A percentile compares a stretch with the other conserved stretches of the same genome.
Conservation (phyloP, 192 early-diverging fungal genomes). For the Backusella sp. region DNA sequence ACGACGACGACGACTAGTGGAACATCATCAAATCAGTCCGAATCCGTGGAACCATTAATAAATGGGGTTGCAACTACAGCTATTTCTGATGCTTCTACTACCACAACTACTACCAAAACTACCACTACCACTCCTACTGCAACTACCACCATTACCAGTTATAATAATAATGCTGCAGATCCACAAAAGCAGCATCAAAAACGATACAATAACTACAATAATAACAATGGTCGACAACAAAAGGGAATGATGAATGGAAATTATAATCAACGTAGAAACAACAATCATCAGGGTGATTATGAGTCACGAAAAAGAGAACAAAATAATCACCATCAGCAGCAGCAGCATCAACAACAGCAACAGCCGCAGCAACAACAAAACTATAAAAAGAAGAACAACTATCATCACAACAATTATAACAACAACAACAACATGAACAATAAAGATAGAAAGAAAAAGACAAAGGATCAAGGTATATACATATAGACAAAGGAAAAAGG, state of each 20-base stretch:
- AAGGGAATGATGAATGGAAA: neutral
- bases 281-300: neutral
- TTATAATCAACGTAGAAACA: conserved; percentile 8
- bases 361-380: neutral
- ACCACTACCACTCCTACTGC: neutral
- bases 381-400: neutral
- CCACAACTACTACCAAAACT: neutral
- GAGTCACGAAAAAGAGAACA: conserved; percentile 3
- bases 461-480: neutral
- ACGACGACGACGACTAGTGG: neutral
- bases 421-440: neutral
- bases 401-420: neutral
- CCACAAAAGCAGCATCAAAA: neutral
- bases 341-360: neutral
- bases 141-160: neutral
- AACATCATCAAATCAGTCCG: neutral
- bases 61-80: neutral
- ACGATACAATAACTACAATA: neutral
- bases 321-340: neutral
- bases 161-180: neutral
- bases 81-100: neutral
- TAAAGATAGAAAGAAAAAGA: neutral
- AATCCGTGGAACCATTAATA: neutral
- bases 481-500: neutral
- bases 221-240: neutral